A percentile compares a stretch with the other conserved stretches of the same genome.
Conservation (phyloP, 495 filamentous ascomycete genomes). For the Astrocystis sublimbata region DNA sequence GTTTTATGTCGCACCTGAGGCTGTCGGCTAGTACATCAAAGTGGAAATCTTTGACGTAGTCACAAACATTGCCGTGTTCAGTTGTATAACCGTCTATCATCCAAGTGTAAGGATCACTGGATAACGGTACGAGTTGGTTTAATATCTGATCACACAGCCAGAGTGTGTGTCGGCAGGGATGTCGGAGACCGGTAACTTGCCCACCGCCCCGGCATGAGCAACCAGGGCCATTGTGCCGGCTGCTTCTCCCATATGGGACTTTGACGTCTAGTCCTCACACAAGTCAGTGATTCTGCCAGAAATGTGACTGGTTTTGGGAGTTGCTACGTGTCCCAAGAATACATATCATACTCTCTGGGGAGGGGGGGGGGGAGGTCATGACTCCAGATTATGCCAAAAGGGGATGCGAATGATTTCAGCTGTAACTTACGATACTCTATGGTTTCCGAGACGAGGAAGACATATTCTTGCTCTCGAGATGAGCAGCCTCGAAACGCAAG, state of each 20-base stretch:
- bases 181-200: conserved; percentile 17
- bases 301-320: no score
- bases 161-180: conserved; percentile 50
- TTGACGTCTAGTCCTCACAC: no score
- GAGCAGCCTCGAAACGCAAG: conserved; percentile 47
- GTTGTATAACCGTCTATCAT: conserved; percentile 39
- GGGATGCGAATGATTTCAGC: no score
- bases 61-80: conserved; percentile 45
- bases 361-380: no score
- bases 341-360: no score
- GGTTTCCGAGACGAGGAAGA: conserved; percentile 50
- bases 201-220: conserved; percentile 44
- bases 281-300: no score
- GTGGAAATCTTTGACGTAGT: conserved; percentile 42
- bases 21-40: conserved; percentile 48
- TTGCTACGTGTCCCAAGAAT: no score
- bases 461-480: conserved; percentile 42
- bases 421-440: conserved; percentile 49
- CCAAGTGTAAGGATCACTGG: conserved; percentile 36
- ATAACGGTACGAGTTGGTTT: conserved; percentile 40
- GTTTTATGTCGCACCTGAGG: conserved; percentile 43
- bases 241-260: conserved; percentile 37
- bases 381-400: no score
- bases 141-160: conserved; percentile 50
- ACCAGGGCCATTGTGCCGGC: conserved; percentile 38